Conservation (phyloP, 179 eudicot species). For the Actinidia polygama region DNA sequence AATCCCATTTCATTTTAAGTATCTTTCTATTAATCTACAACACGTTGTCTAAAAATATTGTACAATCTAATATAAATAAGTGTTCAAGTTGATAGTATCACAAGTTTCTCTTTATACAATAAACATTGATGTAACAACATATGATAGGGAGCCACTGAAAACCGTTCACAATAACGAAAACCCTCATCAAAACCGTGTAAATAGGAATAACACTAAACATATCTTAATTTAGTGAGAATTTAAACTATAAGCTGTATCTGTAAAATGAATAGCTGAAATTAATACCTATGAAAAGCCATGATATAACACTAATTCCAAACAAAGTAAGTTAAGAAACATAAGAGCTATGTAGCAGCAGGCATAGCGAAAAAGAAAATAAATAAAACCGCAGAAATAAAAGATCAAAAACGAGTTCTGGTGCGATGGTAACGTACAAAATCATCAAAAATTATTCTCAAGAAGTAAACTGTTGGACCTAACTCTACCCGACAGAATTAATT, state of each 20-base stretch:
- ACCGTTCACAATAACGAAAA: not conserved
- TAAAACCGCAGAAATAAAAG: not conserved
- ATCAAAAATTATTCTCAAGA: not conserved
- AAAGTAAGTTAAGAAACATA: not conserved
- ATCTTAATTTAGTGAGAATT: not conserved
- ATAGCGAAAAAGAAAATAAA: not conserved
- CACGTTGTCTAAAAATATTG: too few relatives aligned
- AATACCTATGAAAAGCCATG: not conserved
- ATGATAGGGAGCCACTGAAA: not conserved
- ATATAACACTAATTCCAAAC: not conserved
- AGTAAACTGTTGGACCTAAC: not conserved
- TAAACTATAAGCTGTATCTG: not conserved
- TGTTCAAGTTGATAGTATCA: not conserved
- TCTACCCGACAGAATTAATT: not conserved
- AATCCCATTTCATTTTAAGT: too few relatives aligned
- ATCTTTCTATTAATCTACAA: too few relatives aligned
- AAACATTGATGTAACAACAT: not conserved
- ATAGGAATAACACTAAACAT: slow-evolving; percentile 6
- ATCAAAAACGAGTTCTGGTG: not conserved
- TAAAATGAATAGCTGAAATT: not conserved
- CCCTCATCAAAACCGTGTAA: not conserved
- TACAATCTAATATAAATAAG: too few relatives aligned
- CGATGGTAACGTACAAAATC: not conserved
- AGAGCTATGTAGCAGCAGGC: not conserved
- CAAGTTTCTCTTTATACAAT: not conserved